Percentiles rank a stretch among this genome's conserved stretches.
Conservation (phyloP, 306 rosid species). For the Acacia confusa region DNA sequence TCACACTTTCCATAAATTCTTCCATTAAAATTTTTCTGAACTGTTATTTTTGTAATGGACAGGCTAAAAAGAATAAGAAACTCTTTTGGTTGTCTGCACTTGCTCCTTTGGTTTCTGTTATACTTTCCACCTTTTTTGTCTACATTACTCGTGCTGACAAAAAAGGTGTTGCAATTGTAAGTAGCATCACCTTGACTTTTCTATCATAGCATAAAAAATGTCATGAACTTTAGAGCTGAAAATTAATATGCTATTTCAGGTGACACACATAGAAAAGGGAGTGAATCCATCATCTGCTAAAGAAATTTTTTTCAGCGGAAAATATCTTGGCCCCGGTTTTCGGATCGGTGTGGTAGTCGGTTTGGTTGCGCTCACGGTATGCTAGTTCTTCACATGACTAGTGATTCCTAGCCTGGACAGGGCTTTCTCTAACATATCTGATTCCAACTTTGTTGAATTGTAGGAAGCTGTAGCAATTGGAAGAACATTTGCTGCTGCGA, state of each 20-base stretch:
- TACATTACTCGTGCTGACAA: conserved; percentile 71
- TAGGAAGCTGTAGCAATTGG: conserved; percentile 94
- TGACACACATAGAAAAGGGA: conserved; percentile 51
- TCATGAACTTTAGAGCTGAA: background rate
- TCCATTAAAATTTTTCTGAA: conserved; percentile 10
- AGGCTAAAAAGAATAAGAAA: conserved; percentile 76
- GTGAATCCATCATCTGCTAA: conserved; percentile 66
- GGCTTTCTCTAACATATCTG: background rate
- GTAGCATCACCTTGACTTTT: conserved; percentile 20
- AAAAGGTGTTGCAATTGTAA: conserved; percentile 73
- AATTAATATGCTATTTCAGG: conserved; percentile 44
- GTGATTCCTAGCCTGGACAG: background rate
- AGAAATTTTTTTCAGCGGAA: conserved; percentile 65
- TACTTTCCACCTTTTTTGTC: conserved; percentile 70
- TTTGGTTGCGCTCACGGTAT: conserved; percentile 76
- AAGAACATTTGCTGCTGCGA: conserved; percentile 85
- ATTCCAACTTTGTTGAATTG: background rate
- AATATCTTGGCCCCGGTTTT: conserved; percentile 51
- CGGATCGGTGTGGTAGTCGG: conserved; percentile 66
- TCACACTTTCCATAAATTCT: background rate
- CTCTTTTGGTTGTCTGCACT: conserved; percentile 81
- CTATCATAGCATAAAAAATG: background rate
- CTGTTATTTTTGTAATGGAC: conserved; percentile 4
- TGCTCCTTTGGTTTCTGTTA: conserved; percentile 71
- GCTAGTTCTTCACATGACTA: background rate